Conservation (phyloP, 73 alveolate species). For the Durusdinium trenchii region DNA sequence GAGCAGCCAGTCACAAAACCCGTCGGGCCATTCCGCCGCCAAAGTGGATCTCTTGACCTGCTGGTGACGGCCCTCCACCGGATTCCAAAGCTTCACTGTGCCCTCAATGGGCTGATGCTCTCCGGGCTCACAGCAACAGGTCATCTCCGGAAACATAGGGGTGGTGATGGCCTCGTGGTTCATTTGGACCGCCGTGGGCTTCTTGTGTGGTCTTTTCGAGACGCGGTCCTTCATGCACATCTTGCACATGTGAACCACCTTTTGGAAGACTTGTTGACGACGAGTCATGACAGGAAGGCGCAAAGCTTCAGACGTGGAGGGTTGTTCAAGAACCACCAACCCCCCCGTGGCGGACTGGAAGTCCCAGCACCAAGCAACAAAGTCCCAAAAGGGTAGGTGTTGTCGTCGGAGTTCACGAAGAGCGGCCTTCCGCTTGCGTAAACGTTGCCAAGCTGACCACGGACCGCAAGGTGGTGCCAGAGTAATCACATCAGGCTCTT, state of each 20-base stretch:
- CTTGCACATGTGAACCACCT: neutral
- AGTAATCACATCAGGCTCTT: neutral
- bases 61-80: neutral
- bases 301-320: neutral
- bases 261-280: neutral
- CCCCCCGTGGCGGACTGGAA: neutral
- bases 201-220: neutral
- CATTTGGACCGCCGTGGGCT: neutral
- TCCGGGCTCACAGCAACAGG: neutral
- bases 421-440: neutral
- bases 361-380: neutral
- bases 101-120: neutral
- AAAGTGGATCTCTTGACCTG: neutral
- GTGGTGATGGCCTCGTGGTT: neutral
- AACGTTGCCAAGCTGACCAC: conserved; percentile 8
- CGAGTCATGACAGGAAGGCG: neutral
- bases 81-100: neutral
- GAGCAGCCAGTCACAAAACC: neutral
- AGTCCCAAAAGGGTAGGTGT: neutral
- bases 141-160: neutral
- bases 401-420: neutral
- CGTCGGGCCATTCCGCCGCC: neutral
- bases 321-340: neutral
- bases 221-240: neutral
- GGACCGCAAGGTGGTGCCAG: neutral